A percentile compares a stretch with the other conserved stretches of the same genome.
Evolutionary conservation across 1,139 yeast genomes (phyloP).

Genomic region (Sugiyamaella japonica): DNA sequence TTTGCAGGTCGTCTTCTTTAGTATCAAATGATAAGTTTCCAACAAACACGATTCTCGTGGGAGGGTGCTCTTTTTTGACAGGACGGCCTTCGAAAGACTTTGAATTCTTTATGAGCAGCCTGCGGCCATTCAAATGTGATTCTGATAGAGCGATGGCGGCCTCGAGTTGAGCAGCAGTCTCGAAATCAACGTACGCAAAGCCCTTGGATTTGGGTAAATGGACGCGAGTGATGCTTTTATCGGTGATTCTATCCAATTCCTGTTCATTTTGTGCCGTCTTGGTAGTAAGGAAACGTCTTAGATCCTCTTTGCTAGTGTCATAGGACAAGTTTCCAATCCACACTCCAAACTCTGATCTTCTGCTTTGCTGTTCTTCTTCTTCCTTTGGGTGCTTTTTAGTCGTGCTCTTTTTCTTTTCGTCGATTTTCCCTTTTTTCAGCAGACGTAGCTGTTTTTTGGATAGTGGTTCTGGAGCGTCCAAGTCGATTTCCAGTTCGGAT

Average conservation of each 20-base stretch:
- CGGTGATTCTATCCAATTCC: slow-evolving; percentile 42
- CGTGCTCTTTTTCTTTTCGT: slow-evolving; percentile 36
- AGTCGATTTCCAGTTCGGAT: slow-evolving; percentile 62
- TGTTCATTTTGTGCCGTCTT: slow-evolving; percentile 46
- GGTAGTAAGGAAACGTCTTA: slow-evolving; percentile 60
- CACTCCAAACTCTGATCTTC: slow-evolving; percentile 60
- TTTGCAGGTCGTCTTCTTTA: slow-evolving; percentile 73
- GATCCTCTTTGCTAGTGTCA: slow-evolving; percentile 76
- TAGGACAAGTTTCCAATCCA: slow-evolving; percentile 95
- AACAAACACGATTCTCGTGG: slow-evolving; percentile 84
- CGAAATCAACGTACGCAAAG: slow-evolving; percentile 87
- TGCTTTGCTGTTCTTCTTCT: slow-evolving; percentile 34
- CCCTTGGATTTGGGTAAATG: slow-evolving; percentile 64
- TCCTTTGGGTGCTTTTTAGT: slow-evolving; percentile 8
- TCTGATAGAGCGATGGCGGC: slow-evolving; percentile 71
- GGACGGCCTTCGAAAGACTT: slow-evolving; percentile 83
- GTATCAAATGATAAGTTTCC: slow-evolving; percentile 94
- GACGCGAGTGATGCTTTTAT: slow-evolving; percentile 44
- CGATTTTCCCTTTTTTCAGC: slow-evolving; percentile 58
- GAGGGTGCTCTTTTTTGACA: slow-evolving; percentile 62
- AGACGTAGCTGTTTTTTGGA: slow-evolving; percentile 90
- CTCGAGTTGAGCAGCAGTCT: slow-evolving; percentile 60
- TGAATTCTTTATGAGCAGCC: slow-evolving; percentile 78
- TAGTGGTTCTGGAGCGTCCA: slow-evolving; percentile 74
- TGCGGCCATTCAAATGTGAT: slow-evolving; percentile 73